Percentiles rank a stretch among this genome's conserved stretches.
Conservation (phyloP, 2,329 filamentous ascomycete species). For the Curvularia lunata region DNA sequence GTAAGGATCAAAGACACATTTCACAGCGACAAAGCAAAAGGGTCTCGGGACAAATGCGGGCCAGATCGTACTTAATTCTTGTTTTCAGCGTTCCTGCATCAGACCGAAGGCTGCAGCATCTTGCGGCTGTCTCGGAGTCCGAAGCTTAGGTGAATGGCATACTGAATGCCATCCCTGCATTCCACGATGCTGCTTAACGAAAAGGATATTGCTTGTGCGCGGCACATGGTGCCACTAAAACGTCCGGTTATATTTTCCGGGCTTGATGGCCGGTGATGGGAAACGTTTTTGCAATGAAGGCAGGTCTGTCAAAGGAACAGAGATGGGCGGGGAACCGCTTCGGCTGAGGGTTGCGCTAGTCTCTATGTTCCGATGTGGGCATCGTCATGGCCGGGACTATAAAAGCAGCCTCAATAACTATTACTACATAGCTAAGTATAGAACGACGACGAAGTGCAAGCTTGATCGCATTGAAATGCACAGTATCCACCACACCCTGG, state of each 20-base stretch:
- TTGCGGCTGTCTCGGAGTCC: background rate
- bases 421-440: background rate
- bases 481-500: background rate
- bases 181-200: background rate
- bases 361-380: background rate
- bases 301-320: background rate
- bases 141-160: background rate
- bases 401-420: background rate
- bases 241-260: background rate
- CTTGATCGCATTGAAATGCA: background rate
- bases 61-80: background rate
- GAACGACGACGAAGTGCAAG: background rate
- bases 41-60: background rate
- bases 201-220: background rate
- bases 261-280: background rate
- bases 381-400: background rate
- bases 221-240: background rate
- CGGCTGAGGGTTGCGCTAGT: conserved; percentile 5
- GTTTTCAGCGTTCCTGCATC: too few relatives aligned
- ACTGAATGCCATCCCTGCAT: background rate
- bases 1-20: background rate
- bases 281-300: conserved; percentile 2
- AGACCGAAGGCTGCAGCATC: background rate
- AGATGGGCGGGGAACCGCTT: conserved; percentile 13
- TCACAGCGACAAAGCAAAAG: background rate